Evolutionary conservation across 2,329 filamentous ascomycete species (phyloP), one percentile per base, ranked within the genome.

Genomic region (Madurella fahalii): DNA sequence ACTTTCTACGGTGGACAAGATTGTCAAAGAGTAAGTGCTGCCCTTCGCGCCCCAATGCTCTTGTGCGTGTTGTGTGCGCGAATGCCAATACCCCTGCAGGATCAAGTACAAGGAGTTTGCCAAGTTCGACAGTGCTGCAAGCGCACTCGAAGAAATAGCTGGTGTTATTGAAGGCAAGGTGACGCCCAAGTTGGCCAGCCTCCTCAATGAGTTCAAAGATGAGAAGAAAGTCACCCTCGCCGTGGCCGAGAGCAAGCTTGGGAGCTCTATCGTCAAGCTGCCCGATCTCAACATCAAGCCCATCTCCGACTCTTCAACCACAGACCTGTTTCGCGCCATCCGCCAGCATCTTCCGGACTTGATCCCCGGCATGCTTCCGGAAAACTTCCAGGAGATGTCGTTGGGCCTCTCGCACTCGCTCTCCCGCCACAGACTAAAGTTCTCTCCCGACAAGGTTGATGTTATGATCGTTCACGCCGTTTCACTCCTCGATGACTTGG

Each of bases 381-480:
- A 90, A 67, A 93, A 94, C 69, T 84, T 97, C 69, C 87, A 90
- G 69, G 94, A 91, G 66, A 97, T 97, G 89, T 87, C 90, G 20
- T 83, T 99, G 57, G 94, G 94, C 84, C 86, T 99, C 48, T 95
- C 93, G 37, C 94, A 99, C 77, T 96, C 92, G 53, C 86, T 99
- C 67, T 95, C 93, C 46, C 87, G 92, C 61, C 92, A 99, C 78
- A 97, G 96, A 81, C 85, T 99, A 69, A 96, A 96, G 80, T 99
- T 99, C 77, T 96, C 90, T 9, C 88, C 93, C 54, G 92, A 99
- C 70, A 99, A 99, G 81, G 93, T 99, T 64, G 94, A 99, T 71
- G 94, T 94, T 49, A 99, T 99, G 94, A 96, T 99, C 69, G 92
- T 99, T 55, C 94, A 99, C 76, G 92, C 92, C 54, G 94, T 99